Percentiles rank a stretch among this genome's conserved stretches.
Conservation (phyloP, 306 rosid genomes). For the Cucumis sativus region DNA sequence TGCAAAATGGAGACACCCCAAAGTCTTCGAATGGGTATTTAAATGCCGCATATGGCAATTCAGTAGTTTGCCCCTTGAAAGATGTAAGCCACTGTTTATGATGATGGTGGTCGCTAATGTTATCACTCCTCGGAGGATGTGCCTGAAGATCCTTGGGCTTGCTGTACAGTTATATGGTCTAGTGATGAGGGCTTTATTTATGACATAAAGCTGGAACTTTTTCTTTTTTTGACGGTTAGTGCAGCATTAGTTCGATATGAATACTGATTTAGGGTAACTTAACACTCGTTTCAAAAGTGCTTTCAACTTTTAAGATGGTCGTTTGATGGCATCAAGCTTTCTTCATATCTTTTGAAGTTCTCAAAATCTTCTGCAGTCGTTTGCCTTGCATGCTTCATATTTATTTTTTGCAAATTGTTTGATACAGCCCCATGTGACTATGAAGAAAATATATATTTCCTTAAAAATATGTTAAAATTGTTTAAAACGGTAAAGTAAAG, state of each 20-base stretch:
- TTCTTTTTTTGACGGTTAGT: not conserved
- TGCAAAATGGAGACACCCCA: not conserved
- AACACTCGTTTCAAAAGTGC: not conserved
- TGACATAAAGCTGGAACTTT: not conserved
- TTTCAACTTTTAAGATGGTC: not conserved
- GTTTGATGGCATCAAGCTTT: not conserved
- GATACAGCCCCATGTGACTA: not conserved
- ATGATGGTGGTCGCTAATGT: not conserved
- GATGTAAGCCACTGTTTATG: not conserved
- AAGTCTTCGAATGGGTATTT: not conserved
- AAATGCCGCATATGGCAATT: not conserved
- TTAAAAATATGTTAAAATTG: no score
- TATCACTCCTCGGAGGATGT: not conserved
- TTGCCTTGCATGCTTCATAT: not conserved
- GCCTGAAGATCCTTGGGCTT: not conserved
- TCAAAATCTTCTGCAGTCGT: not conserved
- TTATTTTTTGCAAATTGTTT: not conserved
- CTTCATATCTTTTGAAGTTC: not conserved
- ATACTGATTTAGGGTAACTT: not conserved
- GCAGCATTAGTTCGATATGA: not conserved
- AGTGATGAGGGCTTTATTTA: not conserved
- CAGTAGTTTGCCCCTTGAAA: not conserved
- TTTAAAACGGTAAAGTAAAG: no score
- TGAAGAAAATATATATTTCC: no score
- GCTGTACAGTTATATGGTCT: conserved; percentile 1